These are phyloP conservation scores for Tetracladium setigerum DNA, from an alignment of 495 filamentous ascomycete genomes.

Conservation along the genomic window DNA sequence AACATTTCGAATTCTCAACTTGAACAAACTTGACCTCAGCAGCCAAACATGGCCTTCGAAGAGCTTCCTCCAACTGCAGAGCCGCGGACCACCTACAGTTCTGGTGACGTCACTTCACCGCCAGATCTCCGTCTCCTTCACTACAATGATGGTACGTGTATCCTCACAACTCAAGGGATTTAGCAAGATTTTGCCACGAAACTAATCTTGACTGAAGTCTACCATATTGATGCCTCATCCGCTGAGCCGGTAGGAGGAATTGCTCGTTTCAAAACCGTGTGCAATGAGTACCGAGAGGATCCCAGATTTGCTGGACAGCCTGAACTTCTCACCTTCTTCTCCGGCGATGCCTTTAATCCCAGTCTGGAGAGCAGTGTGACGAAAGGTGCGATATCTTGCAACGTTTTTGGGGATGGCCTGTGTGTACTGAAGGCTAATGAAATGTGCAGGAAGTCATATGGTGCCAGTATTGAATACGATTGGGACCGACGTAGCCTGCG, in stretches of 20 bases:
- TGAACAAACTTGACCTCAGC: no score
- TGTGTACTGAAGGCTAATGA: not conserved
- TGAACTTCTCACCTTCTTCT: slow-evolving; percentile 71
- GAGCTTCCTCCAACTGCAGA: not conserved
- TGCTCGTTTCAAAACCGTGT: slow-evolving; percentile 69
- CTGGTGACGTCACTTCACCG: slow-evolving; percentile 32
- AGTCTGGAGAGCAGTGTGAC: slow-evolving; percentile 79
- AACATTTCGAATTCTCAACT: no score
- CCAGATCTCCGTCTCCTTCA: slow-evolving; percentile 77
- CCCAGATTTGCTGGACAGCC: slow-evolving; percentile 52
- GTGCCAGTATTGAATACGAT: slow-evolving; percentile 76
- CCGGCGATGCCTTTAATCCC: slow-evolving; percentile 88
- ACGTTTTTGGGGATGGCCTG: no score
- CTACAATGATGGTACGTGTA: slow-evolving; percentile 71
- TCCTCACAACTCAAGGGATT: not conserved
- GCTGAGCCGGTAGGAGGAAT: slow-evolving; percentile 75
- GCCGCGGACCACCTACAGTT: slow-evolving; percentile 40
- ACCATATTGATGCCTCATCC: slow-evolving; percentile 71
- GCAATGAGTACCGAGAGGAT: slow-evolving; percentile 61
- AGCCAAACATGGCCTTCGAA: no score
- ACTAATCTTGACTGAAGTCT: slow-evolving; percentile 29
- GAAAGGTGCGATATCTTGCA: slow-evolving; percentile 45
- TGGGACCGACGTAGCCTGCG: slow-evolving; percentile 65
- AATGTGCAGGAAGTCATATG: slow-evolving; percentile 62
- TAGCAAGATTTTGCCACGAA: no score